Evolutionary conservation across 345 rosid species (phyloP).

Genomic region (Syzygium aqueum): DNA sequence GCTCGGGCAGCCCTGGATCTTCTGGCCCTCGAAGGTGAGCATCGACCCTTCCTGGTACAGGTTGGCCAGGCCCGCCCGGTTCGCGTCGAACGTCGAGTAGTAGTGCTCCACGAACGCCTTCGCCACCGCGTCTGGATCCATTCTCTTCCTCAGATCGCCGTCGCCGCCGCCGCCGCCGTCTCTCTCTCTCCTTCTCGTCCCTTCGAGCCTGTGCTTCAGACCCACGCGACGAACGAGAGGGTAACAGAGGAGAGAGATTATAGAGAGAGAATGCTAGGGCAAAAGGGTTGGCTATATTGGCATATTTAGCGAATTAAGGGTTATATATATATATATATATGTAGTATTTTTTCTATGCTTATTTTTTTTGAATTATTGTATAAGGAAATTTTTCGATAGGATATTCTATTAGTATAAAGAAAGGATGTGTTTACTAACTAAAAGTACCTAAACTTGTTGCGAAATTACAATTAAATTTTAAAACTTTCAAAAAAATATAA

Average conservation of each 20-base stretch:
- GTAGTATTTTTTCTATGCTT: neutral
- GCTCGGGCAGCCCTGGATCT: conserved; percentile 70
- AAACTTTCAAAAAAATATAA: too few species aligned
- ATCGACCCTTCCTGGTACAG: conserved; percentile 84
- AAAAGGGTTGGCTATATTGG: neutral
- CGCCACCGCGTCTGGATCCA: conserved; percentile 84
- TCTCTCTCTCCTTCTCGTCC: neutral
- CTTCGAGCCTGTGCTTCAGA: neutral
- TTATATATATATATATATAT: too few species aligned
- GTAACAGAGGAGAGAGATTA: neutral
- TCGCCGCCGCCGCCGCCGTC: neutral
- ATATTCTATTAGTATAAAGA: neutral
- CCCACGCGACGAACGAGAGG: neutral
- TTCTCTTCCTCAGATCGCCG: neutral
- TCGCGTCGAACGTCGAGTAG: conserved; percentile 77
- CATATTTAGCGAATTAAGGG: neutral
- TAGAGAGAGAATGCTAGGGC: neutral
- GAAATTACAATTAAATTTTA: too few species aligned
- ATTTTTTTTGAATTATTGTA: neutral
- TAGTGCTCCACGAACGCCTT: conserved; percentile 95
- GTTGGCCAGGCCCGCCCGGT: conserved; percentile 48
- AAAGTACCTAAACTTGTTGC: too few species aligned
- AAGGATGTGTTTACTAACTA: too few species aligned
- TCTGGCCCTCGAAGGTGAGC: conserved; percentile 94
- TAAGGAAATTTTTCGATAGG: neutral